Evolutionary conservation across 1,284 basidiomycete species (phyloP), one percentile per base, ranked within the genome.

Genomic region (Microbotryum scabiosae): DNA sequence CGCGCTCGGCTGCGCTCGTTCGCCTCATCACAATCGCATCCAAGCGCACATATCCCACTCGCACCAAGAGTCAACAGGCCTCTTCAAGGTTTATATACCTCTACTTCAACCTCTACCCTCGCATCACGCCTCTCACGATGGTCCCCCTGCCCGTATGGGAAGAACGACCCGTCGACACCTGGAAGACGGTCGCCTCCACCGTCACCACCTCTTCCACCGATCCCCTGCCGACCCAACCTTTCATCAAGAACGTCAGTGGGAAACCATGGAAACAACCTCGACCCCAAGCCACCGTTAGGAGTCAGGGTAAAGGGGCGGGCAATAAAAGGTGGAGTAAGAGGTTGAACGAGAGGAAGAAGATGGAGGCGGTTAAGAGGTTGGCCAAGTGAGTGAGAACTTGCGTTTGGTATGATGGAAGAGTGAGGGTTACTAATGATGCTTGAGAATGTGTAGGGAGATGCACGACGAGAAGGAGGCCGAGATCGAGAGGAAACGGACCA

Each of bases 391-490:
- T 56, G 6, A 6, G n/a, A 10, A 16, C 4, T 2, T 7, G 0
- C 45, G 16, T 14, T 21, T 25, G 30, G 26, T 7, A 4, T 21
- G 25, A 28, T 30, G 25, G 18, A 20, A 3, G 32, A 12, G 32
- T 41, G 6, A 0, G 52, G 7, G 10, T 18, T 2, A n/a, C n/a
- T n/a, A n/a, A n/a, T n/a, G n/a, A n/a, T 20, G 51, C 16, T 7
- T 51, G 21, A n/a, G n/a, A n/a, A n/a, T n/a, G 16, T 7, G 6
- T 53, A 71, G 68, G 47, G 70, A 70, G 32, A 64, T 71, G 61
- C 69, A 71, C 54, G 62, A 63, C 6, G 70, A 71, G 51, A 67
- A 67, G 61, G 46, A 50, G 21, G 65, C 63, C 18, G 70, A 67
- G 18, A 46, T 54, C 8, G 70, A 69, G 28, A 65, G 63, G 25